phyloP scores from a whole-genome alignment of 2,329 filamentous ascomycete genomes.

The Pseudopithomyces maydicus region DNA sequence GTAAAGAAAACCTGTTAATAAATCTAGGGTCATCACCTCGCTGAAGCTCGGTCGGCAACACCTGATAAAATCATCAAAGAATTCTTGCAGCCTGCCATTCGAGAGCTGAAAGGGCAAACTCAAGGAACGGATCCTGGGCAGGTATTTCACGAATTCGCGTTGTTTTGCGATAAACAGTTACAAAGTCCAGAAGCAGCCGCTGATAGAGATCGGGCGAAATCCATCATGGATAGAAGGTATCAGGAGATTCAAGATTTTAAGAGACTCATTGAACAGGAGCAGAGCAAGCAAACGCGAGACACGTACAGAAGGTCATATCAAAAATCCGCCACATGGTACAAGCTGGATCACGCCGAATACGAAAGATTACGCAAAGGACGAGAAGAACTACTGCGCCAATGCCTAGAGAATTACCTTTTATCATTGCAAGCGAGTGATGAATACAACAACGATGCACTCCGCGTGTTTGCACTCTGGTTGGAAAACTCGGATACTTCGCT shows the following conservation, averaged over 20 bases:
- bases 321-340: constrained; percentile 85
- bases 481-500: constrained; percentile 77
- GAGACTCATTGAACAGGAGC: constrained; percentile 57
- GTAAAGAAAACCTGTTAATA: constrained; percentile 15
- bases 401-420: constrained; percentile 90
- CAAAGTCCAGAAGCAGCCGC: constrained; percentile 84
- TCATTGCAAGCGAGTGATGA: constrained; percentile 84
- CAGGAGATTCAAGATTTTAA: constrained; percentile 79
- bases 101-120: constrained; percentile 72
- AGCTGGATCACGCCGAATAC: constrained; percentile 88
- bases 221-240: constrained; percentile 77
- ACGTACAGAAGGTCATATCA: constrained; percentile 62
- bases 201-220: constrained; percentile 80
- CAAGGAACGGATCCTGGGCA: constrained; percentile 77
- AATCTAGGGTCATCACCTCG: constrained; percentile 76
- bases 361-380: constrained; percentile 76
- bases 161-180: constrained; percentile 92
- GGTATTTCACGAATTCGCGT: constrained; percentile 93
- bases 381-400: constrained; percentile 82
- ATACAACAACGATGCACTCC: constrained; percentile 85
- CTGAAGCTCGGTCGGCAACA: constrained; percentile 86
- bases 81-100: constrained; percentile 83
- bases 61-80: constrained; percentile 86
- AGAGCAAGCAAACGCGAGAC: constrained; percentile 53
- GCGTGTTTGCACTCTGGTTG: constrained; percentile 93